Conservation (phyloP, 2,329 filamentous ascomycete species). For the Bipolaris sorokiniana region DNA sequence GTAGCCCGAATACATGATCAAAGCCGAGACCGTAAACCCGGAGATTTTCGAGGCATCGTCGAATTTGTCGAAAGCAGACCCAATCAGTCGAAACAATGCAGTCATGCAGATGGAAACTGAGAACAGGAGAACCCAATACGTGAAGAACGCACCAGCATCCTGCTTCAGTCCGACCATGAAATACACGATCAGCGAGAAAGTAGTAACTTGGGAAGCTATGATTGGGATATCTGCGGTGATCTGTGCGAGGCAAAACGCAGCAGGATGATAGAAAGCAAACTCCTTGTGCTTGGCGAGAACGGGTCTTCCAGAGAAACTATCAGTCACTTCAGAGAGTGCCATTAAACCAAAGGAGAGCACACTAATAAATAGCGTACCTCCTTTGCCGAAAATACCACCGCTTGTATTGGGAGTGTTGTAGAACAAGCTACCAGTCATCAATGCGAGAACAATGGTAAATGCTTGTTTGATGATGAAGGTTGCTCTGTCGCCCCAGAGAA, state of each 20-base stretch:
- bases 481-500: conserved; percentile 68
- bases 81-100: conserved; percentile 79
- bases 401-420: conserved; percentile 63
- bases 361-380: conserved; percentile 68
- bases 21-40: conserved; percentile 59
- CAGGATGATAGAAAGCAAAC: conserved; percentile 86
- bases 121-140: conserved; percentile 72
- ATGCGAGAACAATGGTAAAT: conserved; percentile 62
- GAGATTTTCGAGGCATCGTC: conserved; percentile 60
- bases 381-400: conserved; percentile 66
- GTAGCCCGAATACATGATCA: conserved; percentile 65
- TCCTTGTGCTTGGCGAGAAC: conserved; percentile 85
- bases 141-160: conserved; percentile 77
- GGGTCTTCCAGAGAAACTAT: conserved; percentile 66
- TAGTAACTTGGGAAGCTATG: conserved; percentile 62
- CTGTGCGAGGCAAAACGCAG: conserved; percentile 76
- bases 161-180: conserved; percentile 80
- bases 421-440: conserved; percentile 71
- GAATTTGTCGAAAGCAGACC: conserved; percentile 68
- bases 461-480: conserved; percentile 68
- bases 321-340: conserved; percentile 68
- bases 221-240: conserved; percentile 61
- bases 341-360: conserved; percentile 67
- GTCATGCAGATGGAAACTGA: conserved; percentile 63
- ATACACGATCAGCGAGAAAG: conserved; percentile 70